phyloP scores from a whole-genome alignment of 2,329 filamentous ascomycete species.

The Pyricularia grisea region DNA sequence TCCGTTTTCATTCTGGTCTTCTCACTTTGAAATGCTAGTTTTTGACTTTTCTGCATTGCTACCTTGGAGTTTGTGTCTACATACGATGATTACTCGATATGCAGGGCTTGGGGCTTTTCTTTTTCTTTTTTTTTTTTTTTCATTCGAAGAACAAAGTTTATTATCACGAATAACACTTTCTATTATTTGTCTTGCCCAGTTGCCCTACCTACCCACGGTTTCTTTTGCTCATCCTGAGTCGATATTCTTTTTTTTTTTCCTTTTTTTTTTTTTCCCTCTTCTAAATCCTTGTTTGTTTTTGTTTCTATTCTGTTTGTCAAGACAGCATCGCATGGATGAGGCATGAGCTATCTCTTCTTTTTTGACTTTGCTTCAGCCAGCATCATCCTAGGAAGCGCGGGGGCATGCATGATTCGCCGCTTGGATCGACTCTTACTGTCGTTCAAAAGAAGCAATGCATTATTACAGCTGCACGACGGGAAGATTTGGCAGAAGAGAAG shows the following conservation, averaged over 20 bases:
- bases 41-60: neutral
- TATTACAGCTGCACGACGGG: neutral
- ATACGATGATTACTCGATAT: neutral
- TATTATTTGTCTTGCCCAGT: neutral
- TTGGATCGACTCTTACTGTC: neutral
- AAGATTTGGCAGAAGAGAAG: constrained; percentile 7
- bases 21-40: neutral
- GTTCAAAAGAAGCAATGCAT: neutral
- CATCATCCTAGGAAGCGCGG: constrained; percentile 1
- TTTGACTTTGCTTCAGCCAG: neutral
- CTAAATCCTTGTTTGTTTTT: neutral
- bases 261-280: no score
- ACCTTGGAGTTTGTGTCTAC: neutral
- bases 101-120: neutral
- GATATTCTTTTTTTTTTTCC: neutral
- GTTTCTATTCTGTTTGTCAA: neutral
- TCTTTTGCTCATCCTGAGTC: neutral
- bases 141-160: neutral
- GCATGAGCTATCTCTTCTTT: neutral
- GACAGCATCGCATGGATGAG: constrained; percentile 4
- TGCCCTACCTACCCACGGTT: neutral
- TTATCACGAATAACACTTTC: neutral
- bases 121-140: neutral
- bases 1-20: neutral
- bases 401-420: neutral